Percentiles rank a stretch among this genome's conserved stretches.
Conservation (phyloP, 306 rosid species). For the Dalbergia cultrata region DNA sequence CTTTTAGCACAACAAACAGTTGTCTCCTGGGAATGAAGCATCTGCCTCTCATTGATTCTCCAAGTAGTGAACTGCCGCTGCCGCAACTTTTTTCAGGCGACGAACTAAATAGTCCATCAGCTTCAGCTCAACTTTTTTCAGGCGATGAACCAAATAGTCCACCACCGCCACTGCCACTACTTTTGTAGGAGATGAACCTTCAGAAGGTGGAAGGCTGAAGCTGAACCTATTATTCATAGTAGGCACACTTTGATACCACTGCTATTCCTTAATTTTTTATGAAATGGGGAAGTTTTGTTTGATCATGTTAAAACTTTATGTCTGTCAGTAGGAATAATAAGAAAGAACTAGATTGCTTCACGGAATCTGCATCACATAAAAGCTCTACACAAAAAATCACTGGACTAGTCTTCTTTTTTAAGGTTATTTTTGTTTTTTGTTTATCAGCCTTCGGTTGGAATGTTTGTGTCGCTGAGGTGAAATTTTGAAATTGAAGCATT, state of each 20-base stretch:
- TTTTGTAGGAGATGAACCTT: conserved; percentile 29
- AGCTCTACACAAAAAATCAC: too few species aligned
- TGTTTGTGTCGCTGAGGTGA: neutral
- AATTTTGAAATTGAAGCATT: neutral
- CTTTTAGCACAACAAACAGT: conserved; percentile 39
- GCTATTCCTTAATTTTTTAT: conserved; percentile 30
- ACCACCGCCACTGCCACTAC: conserved; percentile 11
- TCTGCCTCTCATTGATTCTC: conserved; percentile 14
- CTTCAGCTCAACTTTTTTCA: neutral
- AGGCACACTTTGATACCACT: conserved; percentile 40
- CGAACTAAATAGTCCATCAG: conserved; percentile 4
- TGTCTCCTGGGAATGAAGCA: conserved; percentile 46
- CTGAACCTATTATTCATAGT: conserved; percentile 20
- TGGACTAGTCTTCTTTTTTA: neutral
- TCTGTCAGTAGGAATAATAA: neutral
- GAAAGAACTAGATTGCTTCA: too few species aligned
- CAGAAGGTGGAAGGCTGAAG: conserved; percentile 32
- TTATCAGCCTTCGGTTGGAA: neutral
- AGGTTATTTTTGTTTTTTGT: neutral
- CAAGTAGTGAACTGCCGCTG: neutral
- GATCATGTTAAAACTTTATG: neutral
- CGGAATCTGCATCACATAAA: too few species aligned
- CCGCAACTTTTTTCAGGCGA: neutral
- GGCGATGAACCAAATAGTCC: conserved; percentile 39
- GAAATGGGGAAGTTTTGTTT: neutral